A percentile compares a stretch with the other conserved stretches of the same genome.
Conservation (phyloP, 2,329 filamentous ascomycete species). For the Domatiomyces globalis region DNA sequence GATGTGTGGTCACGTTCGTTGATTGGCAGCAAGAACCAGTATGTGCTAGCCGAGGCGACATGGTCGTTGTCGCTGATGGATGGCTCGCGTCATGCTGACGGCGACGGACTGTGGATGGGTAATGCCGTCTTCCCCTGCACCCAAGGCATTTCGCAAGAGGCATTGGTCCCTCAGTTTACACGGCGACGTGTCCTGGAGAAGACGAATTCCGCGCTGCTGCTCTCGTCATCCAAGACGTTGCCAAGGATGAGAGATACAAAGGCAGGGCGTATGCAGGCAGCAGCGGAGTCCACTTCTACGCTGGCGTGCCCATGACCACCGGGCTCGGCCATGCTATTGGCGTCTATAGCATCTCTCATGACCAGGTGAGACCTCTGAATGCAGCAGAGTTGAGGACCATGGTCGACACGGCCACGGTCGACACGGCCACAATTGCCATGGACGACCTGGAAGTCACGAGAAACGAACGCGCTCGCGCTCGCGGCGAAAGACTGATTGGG, state of each 20-base stretch:
- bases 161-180: slow-evolving; percentile 13
- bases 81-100: slow-evolving; percentile 17
- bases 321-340: slow-evolving; percentile 45
- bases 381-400: slow-evolving; percentile 39
- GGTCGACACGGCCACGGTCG: slow-evolving; percentile 41
- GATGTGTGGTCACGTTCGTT: slow-evolving; percentile 39
- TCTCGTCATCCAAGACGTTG: slow-evolving; percentile 27
- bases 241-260: slow-evolving; percentile 26
- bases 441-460: slow-evolving; percentile 47
- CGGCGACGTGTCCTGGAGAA: slow-evolving; percentile 8
- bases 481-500: slow-evolving; percentile 40
- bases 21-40: slow-evolving; percentile 35
- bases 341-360: slow-evolving; percentile 45
- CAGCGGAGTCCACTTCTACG: slow-evolving; percentile 36
- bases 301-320: slow-evolving; percentile 47
- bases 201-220: slow-evolving; percentile 10
- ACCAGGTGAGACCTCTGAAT: slow-evolving; percentile 38
- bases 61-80: slow-evolving; percentile 26
- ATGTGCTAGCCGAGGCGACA: slow-evolving; percentile 40
- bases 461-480: slow-evolving; percentile 38
- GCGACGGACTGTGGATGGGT: slow-evolving; percentile 22
- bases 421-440: slow-evolving; percentile 43
- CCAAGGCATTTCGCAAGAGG: slow-evolving; percentile 19
- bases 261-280: slow-evolving; percentile 24
- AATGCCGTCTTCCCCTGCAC: slow-evolving; percentile 21